Percentiles rank a stretch among this genome's conserved stretches.
Conservation (phyloP, 164 flowering plant species). For the Cinnamomum chago region DNA sequence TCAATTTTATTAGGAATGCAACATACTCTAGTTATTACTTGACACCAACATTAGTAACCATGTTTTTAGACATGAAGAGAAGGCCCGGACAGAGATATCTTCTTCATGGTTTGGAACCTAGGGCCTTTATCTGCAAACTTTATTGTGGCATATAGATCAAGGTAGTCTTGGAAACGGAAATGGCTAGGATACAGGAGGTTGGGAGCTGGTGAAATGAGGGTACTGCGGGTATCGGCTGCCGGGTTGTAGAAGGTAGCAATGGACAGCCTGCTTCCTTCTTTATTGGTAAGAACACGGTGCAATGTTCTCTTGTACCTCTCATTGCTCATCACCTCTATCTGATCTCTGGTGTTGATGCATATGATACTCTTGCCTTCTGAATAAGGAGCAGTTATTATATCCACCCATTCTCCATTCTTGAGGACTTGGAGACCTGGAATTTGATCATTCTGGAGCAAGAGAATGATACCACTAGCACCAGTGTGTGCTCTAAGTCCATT, state of each 20-base stretch:
- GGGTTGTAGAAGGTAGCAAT: slow-evolving; percentile 87
- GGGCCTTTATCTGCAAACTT: slow-evolving; percentile 59
- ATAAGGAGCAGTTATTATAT: slow-evolving; percentile 41
- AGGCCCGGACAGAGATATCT: slow-evolving; percentile 15
- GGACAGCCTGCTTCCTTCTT: slow-evolving; percentile 68
- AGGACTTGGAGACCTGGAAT: slow-evolving; percentile 70
- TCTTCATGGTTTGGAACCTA: slow-evolving; percentile 64
- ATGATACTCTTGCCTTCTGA: slow-evolving; percentile 47
- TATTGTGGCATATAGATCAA: slow-evolving; percentile 51
- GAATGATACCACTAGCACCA: slow-evolving; percentile 82
- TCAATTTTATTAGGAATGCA: neutral
- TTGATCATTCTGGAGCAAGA: slow-evolving; percentile 79
- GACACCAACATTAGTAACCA: neutral
- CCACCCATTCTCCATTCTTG: slow-evolving; percentile 69
- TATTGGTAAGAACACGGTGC: slow-evolving; percentile 63
- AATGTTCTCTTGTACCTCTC: slow-evolving; percentile 58
- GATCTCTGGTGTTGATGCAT: slow-evolving; percentile 72
- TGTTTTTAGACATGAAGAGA: neutral
- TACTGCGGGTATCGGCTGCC: slow-evolving; percentile 66
- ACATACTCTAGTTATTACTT: neutral
- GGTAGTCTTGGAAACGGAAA: slow-evolving; percentile 58
- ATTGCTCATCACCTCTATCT: slow-evolving; percentile 64
- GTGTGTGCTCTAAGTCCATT: slow-evolving; percentile 81
- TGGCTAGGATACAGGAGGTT: slow-evolving; percentile 46
- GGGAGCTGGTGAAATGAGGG: slow-evolving; percentile 63